Conservation (phyloP, 108 stramenopile species). For the Nitzschia putrida region DNA sequence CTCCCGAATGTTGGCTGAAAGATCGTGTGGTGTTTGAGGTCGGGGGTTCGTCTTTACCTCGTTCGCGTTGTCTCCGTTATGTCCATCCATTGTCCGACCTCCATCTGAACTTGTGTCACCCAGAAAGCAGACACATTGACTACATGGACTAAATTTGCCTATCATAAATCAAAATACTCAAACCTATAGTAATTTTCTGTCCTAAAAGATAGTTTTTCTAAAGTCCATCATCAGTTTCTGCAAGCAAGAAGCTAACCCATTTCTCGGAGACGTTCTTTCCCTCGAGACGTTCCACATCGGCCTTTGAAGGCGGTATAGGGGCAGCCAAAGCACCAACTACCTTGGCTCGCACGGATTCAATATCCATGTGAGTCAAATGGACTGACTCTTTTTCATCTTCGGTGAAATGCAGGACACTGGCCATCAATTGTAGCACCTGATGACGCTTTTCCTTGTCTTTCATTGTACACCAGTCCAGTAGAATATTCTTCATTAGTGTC, state of each 20-base stretch:
- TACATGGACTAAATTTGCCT: no score
- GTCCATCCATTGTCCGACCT: no score
- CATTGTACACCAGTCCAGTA: slow-evolving; percentile 83
- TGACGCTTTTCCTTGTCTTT: slow-evolving; percentile 62
- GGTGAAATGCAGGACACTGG: slow-evolving; percentile 82
- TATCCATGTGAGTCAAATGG: slow-evolving; percentile 51
- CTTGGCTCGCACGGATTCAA: slow-evolving; percentile 37
- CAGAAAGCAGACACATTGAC: no score
- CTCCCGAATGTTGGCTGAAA: no score
- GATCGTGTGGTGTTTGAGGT: no score
- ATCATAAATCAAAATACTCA: no score
- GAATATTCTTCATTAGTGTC: slow-evolving; percentile 84
- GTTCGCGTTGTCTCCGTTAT: no score
- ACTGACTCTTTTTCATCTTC: slow-evolving; percentile 85
- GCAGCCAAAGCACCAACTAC: slow-evolving; percentile 69
- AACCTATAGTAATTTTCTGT: no score
- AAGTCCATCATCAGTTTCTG: slow-evolving; percentile 73
- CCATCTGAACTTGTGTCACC: no score
- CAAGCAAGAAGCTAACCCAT: slow-evolving; percentile 81
- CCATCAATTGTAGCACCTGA: slow-evolving; percentile 81
- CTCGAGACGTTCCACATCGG: slow-evolving; percentile 74
- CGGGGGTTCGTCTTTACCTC: no score
- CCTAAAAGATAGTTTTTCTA: background rate
- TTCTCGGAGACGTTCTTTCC: slow-evolving; percentile 87
- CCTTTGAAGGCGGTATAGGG: slow-evolving; percentile 74